Base-by-base conservation (phyloP, 306 rosid species). In the Prunus padus region DNA sequence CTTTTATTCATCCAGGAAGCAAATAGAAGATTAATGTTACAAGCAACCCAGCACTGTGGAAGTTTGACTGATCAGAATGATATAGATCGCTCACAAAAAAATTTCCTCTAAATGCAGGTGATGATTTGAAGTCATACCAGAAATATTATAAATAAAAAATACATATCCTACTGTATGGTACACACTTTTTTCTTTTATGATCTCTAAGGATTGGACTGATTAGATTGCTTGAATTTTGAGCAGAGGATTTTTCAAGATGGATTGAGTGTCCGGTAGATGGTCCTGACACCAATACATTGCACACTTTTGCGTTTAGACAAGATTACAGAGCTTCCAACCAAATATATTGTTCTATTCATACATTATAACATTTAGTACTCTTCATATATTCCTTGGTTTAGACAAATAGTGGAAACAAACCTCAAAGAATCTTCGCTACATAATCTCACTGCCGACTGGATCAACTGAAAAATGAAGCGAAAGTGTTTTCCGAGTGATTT, bases 401-500 rank as follows among this genome's bases (percentile, higher is more conserved):
- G 57, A 70, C 68, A 59, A 76, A 57, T 11, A 60, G 68, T 66
- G 80, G 44, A 37, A 79, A 76, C 91, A 72, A 70, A 87, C 96
- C 88, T 67, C 25, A 45, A 77, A 67, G 44, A 25, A 61, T 77
- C 77, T 80, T 74, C 63, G 25, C 87, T 92, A 92, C 97, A 94
- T 94, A 68, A 92, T 81, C 89, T 92, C 96, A 72, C 91, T 94
- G 72, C 98, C 96, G 67, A 92, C 88, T 14, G 97, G 98, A 81
- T 92, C 95, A 72, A 92, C 91, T 37, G 86, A 80, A 84, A 87
- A 89, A 83, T 87, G 88, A 75, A 94, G 84, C 62, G 93, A 82
- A 47, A 94, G 57, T 67, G 82, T 89, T 82, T 84, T 88, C 85
- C 76, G 81, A 81, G 83, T 73, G 80, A 94, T 84, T 30, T 89